Base-by-base conservation (phyloP, 1,284 basidiomycete genomes). In the Moesziomyces sp. region DNA sequence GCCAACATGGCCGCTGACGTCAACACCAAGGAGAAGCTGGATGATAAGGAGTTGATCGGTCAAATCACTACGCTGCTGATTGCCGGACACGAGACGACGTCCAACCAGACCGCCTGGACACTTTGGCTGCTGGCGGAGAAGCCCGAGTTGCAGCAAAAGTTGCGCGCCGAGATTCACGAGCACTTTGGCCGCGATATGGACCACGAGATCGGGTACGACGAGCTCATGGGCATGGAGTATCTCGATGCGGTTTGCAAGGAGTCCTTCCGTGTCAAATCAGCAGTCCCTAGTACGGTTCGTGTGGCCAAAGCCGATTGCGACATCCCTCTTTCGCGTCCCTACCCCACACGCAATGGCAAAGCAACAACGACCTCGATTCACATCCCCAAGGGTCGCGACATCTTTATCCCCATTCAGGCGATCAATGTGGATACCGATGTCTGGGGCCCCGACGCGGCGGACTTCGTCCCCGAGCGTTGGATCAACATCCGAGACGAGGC, bases 81-180 rank as follows among this genome's bases (percentile, higher is more conserved):
- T 23, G 79, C 77, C 3, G 82, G 82, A 0, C 81, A 83, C 67
- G 83, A 84, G 51, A 82, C 82, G 2, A 78, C 81, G 3, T 70
- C 78, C 7, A 79, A 78, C 10, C 79, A 79, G 40, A 70, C 77
- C 13, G 55, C 66, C 2, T 84, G 83, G 83, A 74, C 81, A 8
- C 59, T 84, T 0, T 64, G 61, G 46, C 40, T 75, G 1, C 67
- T 83, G 1, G 65, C 78, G 1, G 38, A 70, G 3, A 46, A 81
- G 18, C 75, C 58, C 0, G 16, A 45, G 2, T 30, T 77, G 2
- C 80, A 83, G 47, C 23, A 46, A 2, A 68, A 65, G n/a, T 54
- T 84, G 9, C 72, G 83, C 3, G 70, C 33, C 6, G 81, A 80
- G 51, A 74, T 83, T 23, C 72, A 74, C 42, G 71, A 74, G 18